Conservation (phyloP, 352 stramenopile species). For the Pythium rishiriense region DNA sequence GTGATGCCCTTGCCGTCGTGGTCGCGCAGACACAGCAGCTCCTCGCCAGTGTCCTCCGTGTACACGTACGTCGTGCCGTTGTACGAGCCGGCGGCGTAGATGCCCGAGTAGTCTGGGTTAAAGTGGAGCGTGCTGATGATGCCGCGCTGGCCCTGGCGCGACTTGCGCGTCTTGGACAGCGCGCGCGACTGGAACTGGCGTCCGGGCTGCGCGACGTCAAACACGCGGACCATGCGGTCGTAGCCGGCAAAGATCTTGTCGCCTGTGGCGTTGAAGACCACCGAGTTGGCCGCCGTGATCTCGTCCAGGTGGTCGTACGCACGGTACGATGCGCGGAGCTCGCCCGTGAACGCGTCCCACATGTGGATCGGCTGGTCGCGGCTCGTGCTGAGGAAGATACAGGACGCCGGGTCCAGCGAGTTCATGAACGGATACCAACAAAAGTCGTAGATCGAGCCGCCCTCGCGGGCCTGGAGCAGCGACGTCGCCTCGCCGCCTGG, state of each 20-base stretch:
- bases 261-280: constrained; percentile 80
- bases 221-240: constrained; percentile 82
- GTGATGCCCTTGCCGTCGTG: constrained; percentile 81
- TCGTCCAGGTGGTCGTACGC: constrained; percentile 89
- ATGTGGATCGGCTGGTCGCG: constrained; percentile 90
- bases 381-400: constrained; percentile 85
- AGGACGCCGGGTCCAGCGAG: constrained; percentile 69
- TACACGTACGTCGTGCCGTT: constrained; percentile 82
- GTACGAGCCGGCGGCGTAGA: constrained; percentile 88
- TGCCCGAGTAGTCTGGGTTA: constrained; percentile 78
- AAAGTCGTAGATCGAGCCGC: constrained; percentile 85
- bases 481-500: constrained; percentile 21
- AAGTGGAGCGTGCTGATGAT: constrained; percentile 81
- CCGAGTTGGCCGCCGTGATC: constrained; percentile 66
- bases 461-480: constrained; percentile 65
- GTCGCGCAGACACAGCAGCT: constrained; percentile 58
- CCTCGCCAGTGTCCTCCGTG: constrained; percentile 71
- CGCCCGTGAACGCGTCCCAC: constrained; percentile 90
- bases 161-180: constrained; percentile 67
- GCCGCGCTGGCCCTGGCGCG: constrained; percentile 65
- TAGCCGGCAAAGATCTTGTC: constrained; percentile 87
- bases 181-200: constrained; percentile 52
- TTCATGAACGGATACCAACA: constrained; percentile 89
- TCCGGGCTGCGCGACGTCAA: constrained; percentile 71
- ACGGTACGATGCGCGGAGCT: constrained; percentile 79